Evolutionary conservation across 2,329 filamentous ascomycete genomes (phyloP).

Genomic region (Aspergillus sergii): DNA sequence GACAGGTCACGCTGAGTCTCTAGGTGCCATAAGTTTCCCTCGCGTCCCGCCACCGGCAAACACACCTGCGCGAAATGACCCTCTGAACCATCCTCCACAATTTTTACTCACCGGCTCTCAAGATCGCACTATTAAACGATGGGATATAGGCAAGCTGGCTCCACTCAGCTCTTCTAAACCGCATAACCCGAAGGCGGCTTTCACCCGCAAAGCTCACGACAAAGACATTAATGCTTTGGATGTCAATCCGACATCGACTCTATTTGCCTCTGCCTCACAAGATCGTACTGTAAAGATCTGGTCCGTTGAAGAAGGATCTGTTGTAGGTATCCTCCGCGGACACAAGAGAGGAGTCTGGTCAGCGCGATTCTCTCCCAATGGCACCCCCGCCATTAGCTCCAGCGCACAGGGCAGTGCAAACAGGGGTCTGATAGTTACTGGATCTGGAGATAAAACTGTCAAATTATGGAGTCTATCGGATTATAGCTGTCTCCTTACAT

Average conservation of each 20-base stretch:
- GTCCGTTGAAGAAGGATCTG: conserved; percentile 86
- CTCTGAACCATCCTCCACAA: conserved; percentile 75
- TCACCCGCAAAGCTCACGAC: conserved; percentile 93
- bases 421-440: conserved; percentile 83
- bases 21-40: conserved; percentile 86
- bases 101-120: conserved; percentile 92
- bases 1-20: conserved; percentile 89
- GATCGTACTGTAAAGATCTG: conserved; percentile 97
- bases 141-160: conserved; percentile 72
- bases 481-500: conserved; percentile 89
- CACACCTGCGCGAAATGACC: conserved; percentile 71
- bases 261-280: conserved; percentile 95
- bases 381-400: conserved; percentile 74
- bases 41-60: conserved; percentile 67
- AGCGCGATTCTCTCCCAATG: conserved; percentile 81
- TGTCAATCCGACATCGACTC: conserved; percentile 69
- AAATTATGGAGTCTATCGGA: conserved; percentile 93
- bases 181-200: conserved; percentile 61
- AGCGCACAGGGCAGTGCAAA: conserved; percentile 69
- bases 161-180: conserved; percentile 47
- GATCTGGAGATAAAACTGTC: conserved; percentile 92
- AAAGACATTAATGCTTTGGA: conserved; percentile 98
- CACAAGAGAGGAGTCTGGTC: conserved; percentile 97
- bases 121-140: conserved; percentile 92
- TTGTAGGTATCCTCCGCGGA: conserved; percentile 85